Evolutionary conservation across 192 early-diverging fungal genomes (phyloP), one percentile per base, ranked within the genome.

Genomic region (Lobosporangium transversale): DNA sequence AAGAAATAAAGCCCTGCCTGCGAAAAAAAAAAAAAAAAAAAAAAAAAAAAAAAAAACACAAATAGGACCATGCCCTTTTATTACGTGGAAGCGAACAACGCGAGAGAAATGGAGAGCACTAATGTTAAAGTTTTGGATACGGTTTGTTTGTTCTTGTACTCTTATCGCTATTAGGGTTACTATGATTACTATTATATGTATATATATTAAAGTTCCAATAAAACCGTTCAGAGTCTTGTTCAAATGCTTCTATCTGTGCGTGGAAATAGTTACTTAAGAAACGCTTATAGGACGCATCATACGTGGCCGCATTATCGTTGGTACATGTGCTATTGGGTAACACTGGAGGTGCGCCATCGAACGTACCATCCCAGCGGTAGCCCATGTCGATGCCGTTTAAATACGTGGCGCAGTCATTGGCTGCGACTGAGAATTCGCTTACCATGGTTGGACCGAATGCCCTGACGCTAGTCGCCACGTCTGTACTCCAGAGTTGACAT

Each of bases 131-230:
- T n/a, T n/a, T n/a, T n/a, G n/a, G n/a, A n/a, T n/a, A n/a, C n/a
- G n/a, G n/a, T n/a, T n/a, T n/a, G n/a, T n/a, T n/a, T n/a, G n/a
- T n/a, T n/a, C n/a, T n/a, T n/a, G n/a, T n/a, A n/a, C n/a, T n/a
- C n/a, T n/a, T n/a, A n/a, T n/a, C n/a, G n/a, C n/a, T n/a, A n/a
- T n/a, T n/a, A n/a, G n/a, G n/a, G n/a, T n/a, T n/a, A n/a, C n/a
- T n/a, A n/a, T n/a, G n/a, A n/a, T n/a, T n/a, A n/a, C n/a, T n/a
- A n/a, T n/a, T n/a, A n/a, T n/a, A n/a, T n/a, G n/a, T n/a, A n/a
- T n/a, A 87, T 2, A 89, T 88, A 40, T 87, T 88, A 68, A 89
- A 91, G 70, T 88, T 90, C 89, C 89, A 91, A 49, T 82, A 90
- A 58, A 87, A 88, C 89, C 90, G 90, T 0, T 88, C 89, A 21